These are phyloP conservation scores for Ophiostoma sp. DNA, from an alignment of 2,329 filamentous ascomycete species.

Conservation along the genomic window DNA sequence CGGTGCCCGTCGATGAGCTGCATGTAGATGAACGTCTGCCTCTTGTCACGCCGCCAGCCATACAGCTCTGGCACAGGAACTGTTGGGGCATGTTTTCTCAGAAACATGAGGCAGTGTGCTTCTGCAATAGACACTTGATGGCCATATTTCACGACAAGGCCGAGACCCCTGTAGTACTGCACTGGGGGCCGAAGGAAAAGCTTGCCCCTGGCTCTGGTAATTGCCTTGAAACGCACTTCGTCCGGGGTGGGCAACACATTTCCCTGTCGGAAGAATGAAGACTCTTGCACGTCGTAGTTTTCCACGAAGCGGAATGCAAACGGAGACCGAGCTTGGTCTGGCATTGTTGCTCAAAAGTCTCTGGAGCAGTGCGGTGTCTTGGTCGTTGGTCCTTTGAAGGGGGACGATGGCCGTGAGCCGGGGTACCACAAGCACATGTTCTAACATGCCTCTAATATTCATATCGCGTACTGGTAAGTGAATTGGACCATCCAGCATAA, in stretches of 20 bases:
- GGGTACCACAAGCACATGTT: background rate
- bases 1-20: constrained; percentile 26
- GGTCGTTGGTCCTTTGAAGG: background rate
- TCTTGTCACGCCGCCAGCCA: constrained; percentile 27
- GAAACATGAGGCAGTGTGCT: constrained; percentile 26
- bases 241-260: constrained; percentile 18
- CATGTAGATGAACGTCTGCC: constrained; percentile 32
- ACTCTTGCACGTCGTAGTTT: constrained; percentile 18
- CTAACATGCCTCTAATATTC: background rate
- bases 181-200: constrained; percentile 12
- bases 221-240: background rate
- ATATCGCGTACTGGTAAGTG: background rate
- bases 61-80: constrained; percentile 29
- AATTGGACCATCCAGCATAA: background rate
- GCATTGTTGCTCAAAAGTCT: background rate
- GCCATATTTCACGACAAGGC: constrained; percentile 34
- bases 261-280: background rate
- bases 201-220: background rate
- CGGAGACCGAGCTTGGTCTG: too few relatives aligned
- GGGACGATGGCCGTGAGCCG: background rate
- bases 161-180: constrained; percentile 20
- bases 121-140: constrained; percentile 29
- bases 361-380: background rate
- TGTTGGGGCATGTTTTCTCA: constrained; percentile 19
- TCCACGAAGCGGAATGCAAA: constrained; percentile 20